Conservation (phyloP, 1,284 basidiomycete species). For the Butyriboletus regius region DNA sequence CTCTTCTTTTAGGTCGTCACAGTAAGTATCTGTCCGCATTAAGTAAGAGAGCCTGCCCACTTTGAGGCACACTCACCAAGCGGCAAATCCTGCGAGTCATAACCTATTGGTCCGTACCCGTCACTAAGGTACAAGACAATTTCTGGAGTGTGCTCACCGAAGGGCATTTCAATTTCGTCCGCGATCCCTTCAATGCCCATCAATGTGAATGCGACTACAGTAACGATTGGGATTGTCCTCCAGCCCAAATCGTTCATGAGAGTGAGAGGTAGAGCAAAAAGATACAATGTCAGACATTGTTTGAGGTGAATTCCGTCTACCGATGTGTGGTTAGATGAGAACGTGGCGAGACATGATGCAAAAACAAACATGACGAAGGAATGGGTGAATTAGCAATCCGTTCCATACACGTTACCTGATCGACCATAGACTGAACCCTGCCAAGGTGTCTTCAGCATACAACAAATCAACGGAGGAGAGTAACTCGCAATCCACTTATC, state of each 20-base stretch:
- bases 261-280: constrained; percentile 79
- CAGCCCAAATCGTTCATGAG: constrained; percentile 72
- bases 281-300: constrained; percentile 83
- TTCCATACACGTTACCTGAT: constrained; percentile 79
- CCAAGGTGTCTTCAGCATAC: constrained; percentile 10
- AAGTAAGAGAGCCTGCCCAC: constrained; percentile 5
- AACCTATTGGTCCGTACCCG: constrained; percentile 36
- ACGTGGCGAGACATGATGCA: neutral
- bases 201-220: constrained; percentile 77
- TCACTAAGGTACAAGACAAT: neutral
- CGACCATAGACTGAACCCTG: constrained; percentile 72
- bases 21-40: constrained; percentile 61
- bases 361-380: constrained; percentile 57
- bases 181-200: constrained; percentile 93
- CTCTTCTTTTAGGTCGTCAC: constrained; percentile 77
- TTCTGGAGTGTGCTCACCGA: constrained; percentile 42
- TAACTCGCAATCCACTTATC: constrained; percentile 55
- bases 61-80: constrained; percentile 44
- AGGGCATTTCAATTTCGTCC: constrained; percentile 86
- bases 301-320: constrained; percentile 81
- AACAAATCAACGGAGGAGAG: neutral
- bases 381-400: constrained; percentile 79
- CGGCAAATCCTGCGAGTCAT: constrained; percentile 59
- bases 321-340: neutral
- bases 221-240: constrained; percentile 76